Conservation (phyloP, 148 eudicot species). For the Diospyros lotus region DNA sequence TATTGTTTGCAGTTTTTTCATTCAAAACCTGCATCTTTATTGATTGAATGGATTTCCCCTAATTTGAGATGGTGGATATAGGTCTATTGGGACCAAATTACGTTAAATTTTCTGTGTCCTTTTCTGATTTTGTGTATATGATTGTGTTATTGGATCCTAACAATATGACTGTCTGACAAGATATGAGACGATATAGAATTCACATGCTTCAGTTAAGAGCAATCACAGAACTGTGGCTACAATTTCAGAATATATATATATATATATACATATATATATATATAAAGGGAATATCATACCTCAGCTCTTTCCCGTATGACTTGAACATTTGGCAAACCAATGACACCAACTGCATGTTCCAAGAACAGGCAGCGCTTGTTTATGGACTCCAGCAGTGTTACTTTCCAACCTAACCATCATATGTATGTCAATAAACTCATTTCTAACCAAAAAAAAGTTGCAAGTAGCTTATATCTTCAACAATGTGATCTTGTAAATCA, state of each 20-base stretch:
- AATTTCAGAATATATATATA: not conserved
- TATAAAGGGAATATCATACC: conserved; percentile 32
- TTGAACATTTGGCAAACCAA: conserved; percentile 66
- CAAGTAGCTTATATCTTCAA: not conserved
- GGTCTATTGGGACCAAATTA: too few species aligned
- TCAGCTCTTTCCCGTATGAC: conserved; percentile 88
- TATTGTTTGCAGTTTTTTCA: too few species aligned
- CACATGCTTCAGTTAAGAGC: too few species aligned
- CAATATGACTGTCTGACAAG: too few species aligned
- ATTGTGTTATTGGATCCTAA: too few species aligned
- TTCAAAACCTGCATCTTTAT: too few species aligned
- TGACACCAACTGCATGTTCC: conserved; percentile 62
- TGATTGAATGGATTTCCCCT: too few species aligned
- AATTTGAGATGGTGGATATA: too few species aligned
- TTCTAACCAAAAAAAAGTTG: not conserved
- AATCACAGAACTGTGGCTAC: not conserved
- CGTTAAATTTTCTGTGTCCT: too few species aligned
- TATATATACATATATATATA: not conserved
- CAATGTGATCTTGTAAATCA: not conserved
- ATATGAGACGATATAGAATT: too few species aligned
- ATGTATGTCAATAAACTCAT: not conserved
- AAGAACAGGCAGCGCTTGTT: conserved; percentile 83
- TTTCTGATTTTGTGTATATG: too few species aligned
- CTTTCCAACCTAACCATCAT: conserved; percentile 56
- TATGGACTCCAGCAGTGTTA: conserved; percentile 80